Base-by-base conservation (phyloP, 495 filamentous ascomycete genomes). In the Haplographium delicatum region DNA sequence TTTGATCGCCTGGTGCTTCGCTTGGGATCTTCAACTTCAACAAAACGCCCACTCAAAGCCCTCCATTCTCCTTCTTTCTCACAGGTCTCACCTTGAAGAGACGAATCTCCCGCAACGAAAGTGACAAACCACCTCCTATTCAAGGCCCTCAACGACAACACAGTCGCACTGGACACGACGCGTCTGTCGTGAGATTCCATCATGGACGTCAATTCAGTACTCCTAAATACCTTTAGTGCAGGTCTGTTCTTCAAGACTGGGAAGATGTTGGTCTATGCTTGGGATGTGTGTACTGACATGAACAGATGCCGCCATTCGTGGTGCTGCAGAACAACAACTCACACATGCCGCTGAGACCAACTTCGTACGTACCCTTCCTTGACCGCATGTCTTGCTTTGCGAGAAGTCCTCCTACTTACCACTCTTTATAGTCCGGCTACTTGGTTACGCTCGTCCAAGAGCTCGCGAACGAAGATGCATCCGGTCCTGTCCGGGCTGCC, bases 261-360 rank as follows among this genome's bases (percentile, higher is more conserved):
- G n/a, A 11, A 10, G 26, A 47, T 4, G 9, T 30, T 11, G 23
- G 35, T 15, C 10, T 22, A 15, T 20, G 27, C 10, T 18, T 27
- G 13, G 40, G 25, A 47, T 28, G n/a, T 13, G 11, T 1, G 34
- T 39, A 43, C 61, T 63, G 15, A 63, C 47, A 2, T 58, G 25
- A 58, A 22, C 65, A 97, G 93, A 98, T 83, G 85, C 89, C 61
- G 74, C 83, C 59, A 81, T 86, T 67, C 90, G 93, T 75, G 81
- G 86, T 64, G 84, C 81, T 68, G 90, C 93, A 57, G 94, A 96
- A 72, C 84, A 90, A 67, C 93, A 97, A 73, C 86, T 98, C 60
- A 79, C 78, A 53, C 87, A 91, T 62, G 93, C 94, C 58, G 88
- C 89, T 47, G 89, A 91, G 65, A 83, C 80, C 54, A 91, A 97